These are phyloP conservation scores for Alternaria ethzedia DNA, from an alignment of 2,329 filamentous ascomycete genomes.

Conservation along the genomic window DNA sequence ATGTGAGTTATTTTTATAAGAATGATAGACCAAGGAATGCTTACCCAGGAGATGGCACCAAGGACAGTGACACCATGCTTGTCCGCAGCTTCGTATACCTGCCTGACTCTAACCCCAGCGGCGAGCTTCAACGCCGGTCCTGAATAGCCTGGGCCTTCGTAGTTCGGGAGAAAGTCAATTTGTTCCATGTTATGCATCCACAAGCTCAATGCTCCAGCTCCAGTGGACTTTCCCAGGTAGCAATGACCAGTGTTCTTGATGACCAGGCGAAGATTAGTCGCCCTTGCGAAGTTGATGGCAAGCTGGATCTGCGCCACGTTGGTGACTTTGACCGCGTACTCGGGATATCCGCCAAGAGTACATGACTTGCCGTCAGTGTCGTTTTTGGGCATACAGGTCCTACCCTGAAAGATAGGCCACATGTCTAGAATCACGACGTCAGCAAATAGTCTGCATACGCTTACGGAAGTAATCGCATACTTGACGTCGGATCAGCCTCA, in stretches of 20 bases:
- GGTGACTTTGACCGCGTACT: conserved; percentile 31
- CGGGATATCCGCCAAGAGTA: conserved; percentile 35
- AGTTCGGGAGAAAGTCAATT: conserved; percentile 23
- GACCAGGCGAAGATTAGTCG: conserved; percentile 33
- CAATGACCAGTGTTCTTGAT: conserved; percentile 45
- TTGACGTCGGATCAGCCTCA: conserved; percentile 37
- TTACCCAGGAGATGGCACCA: too few relatives aligned
- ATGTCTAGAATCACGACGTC: conserved; percentile 6
- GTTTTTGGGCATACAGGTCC: conserved; percentile 27
- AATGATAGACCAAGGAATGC: too few relatives aligned
- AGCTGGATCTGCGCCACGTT: conserved; percentile 35
- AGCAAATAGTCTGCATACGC: too few relatives aligned
- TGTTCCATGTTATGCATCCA: conserved; percentile 42
- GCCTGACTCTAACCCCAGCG: conserved; percentile 36
- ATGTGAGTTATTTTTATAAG: too few relatives aligned
- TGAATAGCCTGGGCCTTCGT: conserved; percentile 31
- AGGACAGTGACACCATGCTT: conserved; percentile 2
- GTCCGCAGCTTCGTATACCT: conserved; percentile 37
- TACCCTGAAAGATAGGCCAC: conserved; percentile 37
- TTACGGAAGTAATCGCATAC: neutral
- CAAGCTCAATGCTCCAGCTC: conserved; percentile 30
- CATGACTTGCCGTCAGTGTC: neutral
- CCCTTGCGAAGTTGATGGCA: conserved; percentile 37
- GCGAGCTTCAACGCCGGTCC: conserved; percentile 37
- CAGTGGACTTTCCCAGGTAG: conserved; percentile 34